Base-by-base conservation (phyloP, 257 asterid species). In the Ophiorrhiza pumila region DNA sequence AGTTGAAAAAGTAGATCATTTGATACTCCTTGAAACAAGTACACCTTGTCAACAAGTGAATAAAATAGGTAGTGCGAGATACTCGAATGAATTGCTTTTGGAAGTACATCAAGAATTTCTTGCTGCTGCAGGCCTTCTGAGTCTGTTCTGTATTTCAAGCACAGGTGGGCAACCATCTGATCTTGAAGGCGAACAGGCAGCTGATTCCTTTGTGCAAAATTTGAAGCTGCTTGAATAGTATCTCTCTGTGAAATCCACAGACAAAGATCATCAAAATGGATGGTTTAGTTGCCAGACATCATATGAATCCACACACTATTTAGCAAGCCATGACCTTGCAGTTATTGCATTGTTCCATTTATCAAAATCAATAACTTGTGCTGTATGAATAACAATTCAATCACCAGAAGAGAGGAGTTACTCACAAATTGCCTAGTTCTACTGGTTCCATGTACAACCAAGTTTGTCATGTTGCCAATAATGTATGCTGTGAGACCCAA, bases 111-210 rank as follows among this genome's bases (percentile, higher is more conserved):
- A 34, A 88, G 88, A 47, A 83, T 88, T 77, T 91, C 93, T 76
- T 90, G 97, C 71, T 90, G 97, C 72, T 87, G 93, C 65, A 92
- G 84, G 63, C 96, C 96, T 86, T 92, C 97, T 5, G 97, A 84
- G 59, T 92, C 96, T 1, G 96, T 85, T 77, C 97, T 87, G 78
- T 77, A 86, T 86, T 79, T 87, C 79, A 92, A 83, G 75, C 93
- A 84, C 87, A 92, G 80, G 80, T 92, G 95, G 49, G 92, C 85
- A 75, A 90, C 73, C 96, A 92, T 92, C 84, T 92, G 97, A 65
- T 92, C 97, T 66, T 74, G 86, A 71, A 92, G 86, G 8, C 91
- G 88, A 69, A 75, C 72, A 7, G 96, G 91, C 71, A 92, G 84
- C 12, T 71, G 84, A 61, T 92, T 92, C 88, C 96, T 85, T 77